Percentiles rank a stretch among this genome's conserved stretches.
Conservation (phyloP, 495 filamentous ascomycete species). For the Talaromyces proteolyticus region DNA sequence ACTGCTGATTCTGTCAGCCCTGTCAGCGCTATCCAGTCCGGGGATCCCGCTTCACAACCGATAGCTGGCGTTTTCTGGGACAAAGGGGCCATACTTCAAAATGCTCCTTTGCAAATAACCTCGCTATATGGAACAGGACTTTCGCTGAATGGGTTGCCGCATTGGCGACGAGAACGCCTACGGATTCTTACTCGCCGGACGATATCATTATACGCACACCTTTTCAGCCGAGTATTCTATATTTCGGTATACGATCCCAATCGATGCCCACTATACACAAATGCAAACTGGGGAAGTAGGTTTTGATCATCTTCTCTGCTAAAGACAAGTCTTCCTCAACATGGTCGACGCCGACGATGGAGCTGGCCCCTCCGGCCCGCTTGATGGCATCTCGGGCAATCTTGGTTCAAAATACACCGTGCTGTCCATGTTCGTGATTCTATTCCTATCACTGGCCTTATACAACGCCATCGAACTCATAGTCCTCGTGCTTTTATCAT, state of each 20-base stretch:
- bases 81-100: neutral
- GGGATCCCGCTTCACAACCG: too few relatives aligned
- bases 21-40: too few relatives aligned
- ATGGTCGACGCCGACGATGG: neutral
- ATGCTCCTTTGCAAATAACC: neutral
- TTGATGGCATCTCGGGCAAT: slow-evolving; percentile 31
- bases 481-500: slow-evolving; percentile 42
- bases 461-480: slow-evolving; percentile 47
- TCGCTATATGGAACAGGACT: neutral
- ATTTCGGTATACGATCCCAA: too few relatives aligned
- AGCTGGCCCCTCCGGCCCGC: slow-evolving; percentile 10
- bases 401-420: slow-evolving; percentile 19
- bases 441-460: slow-evolving; percentile 42
- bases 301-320: neutral
- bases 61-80: too few relatives aligned
- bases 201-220: too few relatives aligned
- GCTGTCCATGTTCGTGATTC: slow-evolving; percentile 29
- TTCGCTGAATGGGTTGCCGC: neutral
- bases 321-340: neutral
- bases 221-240: too few relatives aligned
- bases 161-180: neutral
- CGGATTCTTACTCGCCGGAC: too few relatives aligned
- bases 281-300: too few relatives aligned
- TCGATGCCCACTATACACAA: too few relatives aligned
- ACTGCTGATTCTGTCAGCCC: too few relatives aligned